Evolutionary conservation across 2,329 filamentous ascomycete genomes (phyloP).

Genomic region (Botryosphaeria dothidea): DNA sequence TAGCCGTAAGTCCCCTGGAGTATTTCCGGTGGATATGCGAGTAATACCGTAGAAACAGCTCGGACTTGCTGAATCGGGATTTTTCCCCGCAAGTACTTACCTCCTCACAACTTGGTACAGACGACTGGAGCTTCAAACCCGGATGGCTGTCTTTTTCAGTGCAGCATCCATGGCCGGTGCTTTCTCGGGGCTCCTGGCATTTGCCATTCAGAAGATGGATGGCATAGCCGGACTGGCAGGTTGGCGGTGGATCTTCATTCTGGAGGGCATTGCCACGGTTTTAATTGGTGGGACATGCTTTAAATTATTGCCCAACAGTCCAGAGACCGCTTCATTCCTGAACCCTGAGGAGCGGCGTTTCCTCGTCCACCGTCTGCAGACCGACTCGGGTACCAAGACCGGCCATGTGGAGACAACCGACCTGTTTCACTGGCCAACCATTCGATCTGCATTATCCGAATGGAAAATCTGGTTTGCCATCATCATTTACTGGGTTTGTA

Average conservation of each 20-base stretch:
- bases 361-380: slow-evolving; percentile 26
- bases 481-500: background rate
- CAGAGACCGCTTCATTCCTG: slow-evolving; percentile 32
- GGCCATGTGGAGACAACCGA: slow-evolving; percentile 11
- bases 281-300: slow-evolving; percentile 25
- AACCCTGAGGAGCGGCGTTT: slow-evolving; percentile 29
- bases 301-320: slow-evolving; percentile 62
- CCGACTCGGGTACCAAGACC: background rate
- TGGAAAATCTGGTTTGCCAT: slow-evolving; percentile 19
- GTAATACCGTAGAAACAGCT: background rate
- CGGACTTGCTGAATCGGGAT: slow-evolving; percentile 19
- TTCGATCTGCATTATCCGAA: background rate
- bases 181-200: slow-evolving; percentile 58
- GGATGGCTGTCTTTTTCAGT: slow-evolving; percentile 60
- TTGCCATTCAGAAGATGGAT: slow-evolving; percentile 59
- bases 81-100: slow-evolving; percentile 41
- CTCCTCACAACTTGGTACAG: slow-evolving; percentile 63
- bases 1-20: slow-evolving; percentile 25
- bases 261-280: slow-evolving; percentile 22
- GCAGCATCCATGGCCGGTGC: slow-evolving; percentile 55
- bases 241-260: slow-evolving; percentile 30
- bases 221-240: slow-evolving; percentile 43
- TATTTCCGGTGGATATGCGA: too few relatives aligned
- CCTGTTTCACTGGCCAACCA: background rate
- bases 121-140: slow-evolving; percentile 56